These are phyloP conservation scores for Eucommia ulmoides DNA, from an alignment of 257 asterid species.

Conservation along the genomic window DNA sequence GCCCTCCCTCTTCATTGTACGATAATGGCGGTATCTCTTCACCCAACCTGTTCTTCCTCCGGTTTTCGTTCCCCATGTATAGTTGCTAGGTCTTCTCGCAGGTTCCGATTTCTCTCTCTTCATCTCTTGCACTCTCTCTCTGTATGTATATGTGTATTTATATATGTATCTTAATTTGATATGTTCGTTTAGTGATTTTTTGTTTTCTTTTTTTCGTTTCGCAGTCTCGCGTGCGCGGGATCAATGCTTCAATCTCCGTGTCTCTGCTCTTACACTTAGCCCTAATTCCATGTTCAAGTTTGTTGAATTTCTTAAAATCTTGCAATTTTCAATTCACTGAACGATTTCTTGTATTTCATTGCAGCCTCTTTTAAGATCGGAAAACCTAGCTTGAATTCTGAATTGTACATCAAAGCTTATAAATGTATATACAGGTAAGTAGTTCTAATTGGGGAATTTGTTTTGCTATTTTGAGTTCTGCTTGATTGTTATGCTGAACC, in stretches of 20 bases:
- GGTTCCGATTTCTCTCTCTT: slow-evolving; percentile 18
- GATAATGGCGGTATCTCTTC: slow-evolving; percentile 22
- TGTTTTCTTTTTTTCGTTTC: slow-evolving; percentile 32
- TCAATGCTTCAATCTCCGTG: slow-evolving; percentile 66
- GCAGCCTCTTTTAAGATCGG: slow-evolving; percentile 52
- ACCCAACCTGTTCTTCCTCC: slow-evolving; percentile 10
- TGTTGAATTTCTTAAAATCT: background rate
- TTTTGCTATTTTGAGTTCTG: background rate
- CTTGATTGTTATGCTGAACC: background rate
- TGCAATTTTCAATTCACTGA: background rate
- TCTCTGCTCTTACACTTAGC: slow-evolving; percentile 15
- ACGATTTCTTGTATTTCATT: background rate
- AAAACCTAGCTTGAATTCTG: slow-evolving; percentile 44
- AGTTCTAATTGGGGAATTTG: too few relatives aligned
- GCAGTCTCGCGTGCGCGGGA: slow-evolving; percentile 47
- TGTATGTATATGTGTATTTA: background rate
- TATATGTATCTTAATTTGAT: background rate
- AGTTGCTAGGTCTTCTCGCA: slow-evolving; percentile 18
- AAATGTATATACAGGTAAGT: slow-evolving; percentile 62
- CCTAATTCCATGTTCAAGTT: background rate
- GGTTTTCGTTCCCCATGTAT: slow-evolving; percentile 12
- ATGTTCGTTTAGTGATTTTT: background rate
- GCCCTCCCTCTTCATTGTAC: background rate
- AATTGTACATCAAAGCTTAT: slow-evolving; percentile 52
- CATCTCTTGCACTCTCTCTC: background rate